Conservation (phyloP, 2,329 filamentous ascomycete species). For the Aspergillus transmontanensis region DNA sequence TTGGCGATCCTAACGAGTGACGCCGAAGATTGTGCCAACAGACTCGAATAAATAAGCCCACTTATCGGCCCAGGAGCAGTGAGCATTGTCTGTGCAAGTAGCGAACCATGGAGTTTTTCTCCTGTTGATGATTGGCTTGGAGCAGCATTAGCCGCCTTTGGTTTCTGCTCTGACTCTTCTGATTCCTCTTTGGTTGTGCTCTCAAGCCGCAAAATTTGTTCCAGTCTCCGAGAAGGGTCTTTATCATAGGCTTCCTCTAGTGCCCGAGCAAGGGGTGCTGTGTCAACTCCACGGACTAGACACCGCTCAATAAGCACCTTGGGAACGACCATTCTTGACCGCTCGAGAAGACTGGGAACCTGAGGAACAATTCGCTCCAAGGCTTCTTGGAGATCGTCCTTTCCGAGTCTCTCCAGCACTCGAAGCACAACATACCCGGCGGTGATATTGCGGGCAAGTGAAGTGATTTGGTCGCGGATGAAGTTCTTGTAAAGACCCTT, state of each 20-base stretch:
- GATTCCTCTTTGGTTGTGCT: slow-evolving; percentile 51
- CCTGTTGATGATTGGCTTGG: slow-evolving; percentile 41
- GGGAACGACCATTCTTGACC: slow-evolving; percentile 76
- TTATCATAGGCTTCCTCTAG: slow-evolving; percentile 61
- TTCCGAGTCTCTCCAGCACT: slow-evolving; percentile 79
- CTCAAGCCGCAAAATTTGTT: slow-evolving; percentile 62
- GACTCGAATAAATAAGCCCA: slow-evolving; percentile 72
- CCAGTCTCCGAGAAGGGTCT: slow-evolving; percentile 54
- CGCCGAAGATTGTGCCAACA: slow-evolving; percentile 61
- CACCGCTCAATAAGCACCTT: slow-evolving; percentile 83
- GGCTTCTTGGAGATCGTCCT: slow-evolving; percentile 78
- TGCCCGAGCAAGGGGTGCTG: slow-evolving; percentile 56
- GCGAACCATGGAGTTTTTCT: slow-evolving; percentile 74
- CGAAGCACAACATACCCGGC: slow-evolving; percentile 85
- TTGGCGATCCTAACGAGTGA: slow-evolving; percentile 67
- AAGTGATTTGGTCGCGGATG: slow-evolving; percentile 77
- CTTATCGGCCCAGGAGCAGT: slow-evolving; percentile 69
- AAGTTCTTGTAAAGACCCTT: slow-evolving; percentile 80
- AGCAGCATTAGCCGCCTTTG: slow-evolving; percentile 14
- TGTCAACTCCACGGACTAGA: slow-evolving; percentile 64
- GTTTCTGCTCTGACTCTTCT: slow-evolving; percentile 48
- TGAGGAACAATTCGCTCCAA: slow-evolving; percentile 72
- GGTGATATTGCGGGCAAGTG: slow-evolving; percentile 83
- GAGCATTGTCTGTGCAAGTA: slow-evolving; percentile 80
- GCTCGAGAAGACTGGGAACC: slow-evolving; percentile 71